A percentile compares a stretch with the other conserved stretches of the same genome.
Conservation (phyloP, 1,139 yeast species). For the Arxiozyma heterogenica region DNA sequence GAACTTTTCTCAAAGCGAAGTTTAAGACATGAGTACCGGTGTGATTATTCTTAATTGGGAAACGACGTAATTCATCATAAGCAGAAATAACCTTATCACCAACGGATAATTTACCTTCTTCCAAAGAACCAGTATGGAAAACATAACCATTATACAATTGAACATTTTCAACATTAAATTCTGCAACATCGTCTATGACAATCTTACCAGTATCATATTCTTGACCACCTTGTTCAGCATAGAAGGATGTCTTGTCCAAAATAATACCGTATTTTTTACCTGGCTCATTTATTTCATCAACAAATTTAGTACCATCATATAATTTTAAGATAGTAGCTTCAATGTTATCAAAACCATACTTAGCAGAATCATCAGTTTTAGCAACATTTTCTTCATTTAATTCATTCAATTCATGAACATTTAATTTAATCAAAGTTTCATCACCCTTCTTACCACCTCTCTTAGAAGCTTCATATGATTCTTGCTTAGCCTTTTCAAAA, state of each 20-base stretch:
- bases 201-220: slow-evolving; percentile 91
- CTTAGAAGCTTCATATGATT: slow-evolving; percentile 90
- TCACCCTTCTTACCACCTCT: slow-evolving; percentile 68
- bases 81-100: slow-evolving; percentile 73
- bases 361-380: slow-evolving; percentile 73
- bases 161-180: slow-evolving; percentile 83
- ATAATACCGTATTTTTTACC: slow-evolving; percentile 65
- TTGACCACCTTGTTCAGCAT: slow-evolving; percentile 99
- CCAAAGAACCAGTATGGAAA: slow-evolving; percentile 80
- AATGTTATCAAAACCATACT: slow-evolving; percentile 58
- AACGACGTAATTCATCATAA: slow-evolving; percentile 87
- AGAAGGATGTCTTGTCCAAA: slow-evolving; percentile 84
- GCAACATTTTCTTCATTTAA: slow-evolving; percentile 52
- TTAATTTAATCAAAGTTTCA: slow-evolving; percentile 58
- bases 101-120: slow-evolving; percentile 63
- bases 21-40: slow-evolving; percentile 96
- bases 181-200: slow-evolving; percentile 78
- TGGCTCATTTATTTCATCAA: slow-evolving; percentile 36
- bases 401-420: slow-evolving; percentile 77
- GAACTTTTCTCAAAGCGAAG: slow-evolving; percentile 73
- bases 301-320: slow-evolving; percentile 59
- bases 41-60: slow-evolving; percentile 96
- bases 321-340: slow-evolving; percentile 61
- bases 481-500: slow-evolving; percentile 80
- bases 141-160: slow-evolving; percentile 92